Evolutionary conservation across 805 yeast genomes (phyloP), one percentile per base, ranked within the genome.

Genomic region (Diddensiella transvaalensis): DNA sequence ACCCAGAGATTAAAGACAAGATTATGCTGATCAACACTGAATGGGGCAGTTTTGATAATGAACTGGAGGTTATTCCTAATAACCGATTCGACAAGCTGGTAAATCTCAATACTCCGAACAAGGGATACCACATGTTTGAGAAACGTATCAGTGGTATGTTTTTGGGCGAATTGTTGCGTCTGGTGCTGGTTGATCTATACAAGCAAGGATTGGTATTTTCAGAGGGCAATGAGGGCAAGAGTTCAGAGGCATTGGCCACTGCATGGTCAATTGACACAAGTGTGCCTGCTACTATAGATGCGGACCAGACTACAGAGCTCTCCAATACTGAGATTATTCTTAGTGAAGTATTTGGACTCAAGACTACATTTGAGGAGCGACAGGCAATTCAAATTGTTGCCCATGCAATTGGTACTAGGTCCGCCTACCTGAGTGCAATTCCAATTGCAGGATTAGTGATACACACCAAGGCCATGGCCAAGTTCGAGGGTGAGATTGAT

Each of bases 11-110:
- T 46, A 51, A 47, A 37, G 44, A 49, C 11, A 66, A 67, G 40
- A 67, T 76, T 58, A 90, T 90, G 96, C 85, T 88, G 54, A 77
- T 90, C 59, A 90, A 90, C 71, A 90, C 96, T 40, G 99, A 93
- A 69, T 93, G 98, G 96, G 98, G 98, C 54, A 88, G 96, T 38
- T 91, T 90, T 61, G 98, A 91, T 68, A 91, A 91, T 63, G 82
- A 79, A 19, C 74, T 89, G 52, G 74, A 79, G 56, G 72, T 81
- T 36, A 73, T 91, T 54, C 97, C 97, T 51, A 76, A 73, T 42
- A 86, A 96, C 3, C 77, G 79, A 51, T 90, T 82, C 65, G 99
- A 91, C 70, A 66, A 70, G 42, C 72, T 69, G 22, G 80, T 91
- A 55, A 95, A 91, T 65, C 75, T 73, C 54, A 67, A 67, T 37